Evolutionary conservation across 257 asterid species (phyloP), one percentile per base, ranked within the genome.

Genomic region (Lantana camara): DNA sequence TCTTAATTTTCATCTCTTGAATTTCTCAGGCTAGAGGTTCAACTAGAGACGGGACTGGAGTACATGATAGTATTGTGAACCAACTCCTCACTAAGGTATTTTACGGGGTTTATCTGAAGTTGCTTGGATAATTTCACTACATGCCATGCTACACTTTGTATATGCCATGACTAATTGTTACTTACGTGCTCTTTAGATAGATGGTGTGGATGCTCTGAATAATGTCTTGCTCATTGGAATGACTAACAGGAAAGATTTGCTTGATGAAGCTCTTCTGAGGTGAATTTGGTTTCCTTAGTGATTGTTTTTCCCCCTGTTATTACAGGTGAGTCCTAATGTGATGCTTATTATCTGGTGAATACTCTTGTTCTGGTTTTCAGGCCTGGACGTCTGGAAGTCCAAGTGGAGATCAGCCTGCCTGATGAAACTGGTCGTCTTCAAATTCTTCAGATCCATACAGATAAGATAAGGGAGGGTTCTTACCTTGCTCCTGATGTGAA

Each of bases 31-130:
- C 99, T 54, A 88, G 99, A 83, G 98, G 99, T 72, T 94, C 99
- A 58, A 94, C 96, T 67, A 85, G 96, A 80, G 99, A 94, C 66
- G 99, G 98, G 42, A 94, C 99, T 74, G 99, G 99, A 78, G 99
- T 94, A 22, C 99, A 94, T 71, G 99, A 94, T 82, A 88, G 96
- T 81, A 90, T 94, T 79, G 99, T 94, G 32, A 94, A 94, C 75
- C 99, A 94, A 81, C 95, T 94, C 48, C 96, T 93, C 51, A 93
- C 99, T 7, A 93, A 93, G 99, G 99, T 93, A 82, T 46, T 78
- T 37, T 57, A 45, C 34, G 22, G n/a, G 67, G 57, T 73, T 78
- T 57, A 59, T 42, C 45, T 73, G 21, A 38, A 55, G 62, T 66
- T 72, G 63, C 41, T 37, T 19, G 17, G 30, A 60, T 40, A 30